Evolutionary conservation across 441 rosid species (phyloP), one percentile per base, ranked within the genome.

Genomic region (Eruca vesicaria): DNA sequence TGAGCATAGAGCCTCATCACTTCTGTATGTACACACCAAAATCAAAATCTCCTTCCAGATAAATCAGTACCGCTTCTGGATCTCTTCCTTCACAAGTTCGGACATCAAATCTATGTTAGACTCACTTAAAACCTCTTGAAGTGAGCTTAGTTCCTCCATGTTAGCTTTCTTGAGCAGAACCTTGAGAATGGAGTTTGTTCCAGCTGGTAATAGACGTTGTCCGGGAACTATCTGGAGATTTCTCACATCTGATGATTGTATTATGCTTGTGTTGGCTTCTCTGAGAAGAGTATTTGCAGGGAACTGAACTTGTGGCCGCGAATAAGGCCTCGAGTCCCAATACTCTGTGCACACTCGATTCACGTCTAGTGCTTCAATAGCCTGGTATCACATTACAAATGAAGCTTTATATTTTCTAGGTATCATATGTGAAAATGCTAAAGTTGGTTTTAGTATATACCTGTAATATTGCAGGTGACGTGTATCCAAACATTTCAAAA

Each of bases 381-480:
- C 94, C 99, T 96, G 88, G 76, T 8, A 66, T 31, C 38, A 43
- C 66, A 55, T 18, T 15, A 62, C 36, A 75, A 60, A 16, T 52
- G 48, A 61, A 36, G 35, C 48, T 35, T 35, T 35, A 63, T 66
- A 52, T 18, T 21, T 64, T 66, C 16, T 56, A 56, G 33, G 50
- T 19, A 36, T 4, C 67, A 41, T 48, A 36, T 4, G 20, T 43
- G 50, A 60, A 18, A 45, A 43, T 57, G 45, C 52, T 19, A 31
- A 38, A 14, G 23, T 57, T 57, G 43, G 63, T 26, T 56, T 55
- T 29, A 5, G 12, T 23, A 35, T 55, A 26, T 86, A 96, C 99
- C 98, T 94, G 98, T 60, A 96, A 88, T 33, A 96, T 89, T 73
- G 92, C 89, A 15, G 99, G 98, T 41, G 99, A 92, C 48, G 96